Conservation (phyloP, 202 grass and related monocot species). For the Zizania palustris region DNA sequence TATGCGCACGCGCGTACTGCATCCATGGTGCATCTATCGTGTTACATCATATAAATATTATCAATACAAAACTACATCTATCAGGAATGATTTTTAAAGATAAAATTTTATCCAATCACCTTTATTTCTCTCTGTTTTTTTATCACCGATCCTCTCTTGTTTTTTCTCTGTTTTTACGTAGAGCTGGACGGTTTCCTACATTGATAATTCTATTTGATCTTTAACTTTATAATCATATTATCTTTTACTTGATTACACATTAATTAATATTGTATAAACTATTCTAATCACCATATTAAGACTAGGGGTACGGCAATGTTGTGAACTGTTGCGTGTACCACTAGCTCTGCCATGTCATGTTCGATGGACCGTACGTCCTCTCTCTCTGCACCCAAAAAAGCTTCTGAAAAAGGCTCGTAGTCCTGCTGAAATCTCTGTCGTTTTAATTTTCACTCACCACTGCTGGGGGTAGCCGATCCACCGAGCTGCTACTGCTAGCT, state of each 20-base stretch:
- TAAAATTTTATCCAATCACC: too few species aligned
- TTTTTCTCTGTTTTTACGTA: too few species aligned
- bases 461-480: neutral
- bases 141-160: too few species aligned
- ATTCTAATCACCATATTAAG: too few species aligned
- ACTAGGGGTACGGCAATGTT: constrained; percentile 34
- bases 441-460: constrained; percentile 10
- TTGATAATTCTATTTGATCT: too few species aligned
- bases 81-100: too few species aligned
- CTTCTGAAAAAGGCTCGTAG: constrained; percentile 33
- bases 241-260: too few species aligned
- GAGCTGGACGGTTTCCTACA: too few species aligned
- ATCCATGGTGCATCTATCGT: neutral
- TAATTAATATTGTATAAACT: too few species aligned
- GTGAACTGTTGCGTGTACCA: constrained; percentile 19
- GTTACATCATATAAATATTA: neutral
- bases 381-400: constrained; percentile 22
- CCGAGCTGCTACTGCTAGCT: neutral
- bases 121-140: too few species aligned
- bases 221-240: too few species aligned
- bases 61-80: too few species aligned
- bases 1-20: neutral
- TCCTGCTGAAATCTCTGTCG: constrained; percentile 24
- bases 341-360: constrained; percentile 35
- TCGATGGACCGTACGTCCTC: constrained; percentile 41